Percentiles rank a stretch among this genome's conserved stretches.
Conservation (phyloP, 208 protist species). For the Strigomonas oncopelti region DNA sequence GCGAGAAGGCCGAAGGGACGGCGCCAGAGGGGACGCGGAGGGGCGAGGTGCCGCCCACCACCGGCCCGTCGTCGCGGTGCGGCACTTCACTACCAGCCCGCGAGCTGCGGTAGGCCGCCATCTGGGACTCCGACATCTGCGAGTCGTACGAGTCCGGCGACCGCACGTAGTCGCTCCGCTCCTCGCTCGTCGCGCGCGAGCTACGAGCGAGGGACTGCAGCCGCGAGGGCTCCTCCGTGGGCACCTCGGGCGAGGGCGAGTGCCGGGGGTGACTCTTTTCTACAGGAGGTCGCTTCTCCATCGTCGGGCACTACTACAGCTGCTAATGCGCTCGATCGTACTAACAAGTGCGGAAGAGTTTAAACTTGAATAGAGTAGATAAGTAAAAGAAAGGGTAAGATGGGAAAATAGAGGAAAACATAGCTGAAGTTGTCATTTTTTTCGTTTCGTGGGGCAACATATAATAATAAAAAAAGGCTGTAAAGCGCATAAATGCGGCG, state of each 20-base stretch:
- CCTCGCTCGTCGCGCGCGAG: conserved; percentile 48
- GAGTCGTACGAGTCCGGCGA: conserved; percentile 9
- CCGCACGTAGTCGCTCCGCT: conserved; percentile 26
- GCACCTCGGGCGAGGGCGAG: conserved; percentile 44
- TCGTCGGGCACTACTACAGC: conserved; percentile 8
- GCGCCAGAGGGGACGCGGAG: neutral
- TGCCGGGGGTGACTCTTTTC: conserved; percentile 1
- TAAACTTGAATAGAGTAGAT: conserved; percentile 13
- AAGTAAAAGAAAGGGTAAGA: conserved; percentile 4
- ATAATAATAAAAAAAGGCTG: conserved; percentile 11
- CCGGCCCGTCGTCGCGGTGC: conserved; percentile 5
- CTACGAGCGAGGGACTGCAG: conserved; percentile 17
- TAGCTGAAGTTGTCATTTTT: no score
- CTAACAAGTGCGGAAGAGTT: no score
- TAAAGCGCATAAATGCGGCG: no score
- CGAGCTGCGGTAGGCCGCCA: conserved; percentile 20
- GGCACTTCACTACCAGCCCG: conserved; percentile 46
- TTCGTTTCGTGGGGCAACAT: neutral
- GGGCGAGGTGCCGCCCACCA: neutral
- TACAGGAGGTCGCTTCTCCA: neutral
- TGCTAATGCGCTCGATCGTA: neutral
- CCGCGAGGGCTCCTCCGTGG: conserved; percentile 17
- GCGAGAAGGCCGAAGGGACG: neutral
- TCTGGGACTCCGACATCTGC: conserved; percentile 5
- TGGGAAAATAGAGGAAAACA: no score